A percentile compares a stretch with the other conserved stretches of the same genome.
Evolutionary conservation across 805 yeast genomes (phyloP).

Genomic region (Metschnikowia cubensis): DNA sequence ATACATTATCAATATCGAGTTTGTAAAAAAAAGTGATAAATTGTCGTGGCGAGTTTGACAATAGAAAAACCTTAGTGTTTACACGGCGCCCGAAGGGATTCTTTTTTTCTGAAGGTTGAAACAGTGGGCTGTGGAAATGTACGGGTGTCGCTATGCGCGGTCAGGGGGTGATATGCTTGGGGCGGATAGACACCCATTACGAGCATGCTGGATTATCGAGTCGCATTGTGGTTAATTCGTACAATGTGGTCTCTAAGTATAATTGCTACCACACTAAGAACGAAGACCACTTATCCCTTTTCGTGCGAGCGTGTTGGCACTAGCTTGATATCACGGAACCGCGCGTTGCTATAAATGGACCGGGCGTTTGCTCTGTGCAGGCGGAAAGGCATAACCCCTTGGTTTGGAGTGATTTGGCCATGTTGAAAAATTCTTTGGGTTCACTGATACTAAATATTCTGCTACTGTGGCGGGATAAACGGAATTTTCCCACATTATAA

Average conservation of each 20-base stretch:
- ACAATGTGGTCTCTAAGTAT: not conserved
- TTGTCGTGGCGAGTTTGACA: conserved; percentile 1
- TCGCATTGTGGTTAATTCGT: not conserved
- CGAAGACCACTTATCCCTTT: not conserved
- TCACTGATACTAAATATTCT: too few relatives aligned
- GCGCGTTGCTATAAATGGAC: conserved; percentile 3
- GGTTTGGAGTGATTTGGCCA: not conserved
- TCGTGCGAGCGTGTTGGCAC: not conserved
- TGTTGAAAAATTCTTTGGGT: not conserved
- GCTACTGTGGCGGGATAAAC: not conserved
- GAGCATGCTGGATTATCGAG: not conserved
- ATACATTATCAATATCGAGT: not conserved
- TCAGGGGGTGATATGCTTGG: conserved; percentile 11
- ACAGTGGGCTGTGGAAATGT: conserved; percentile 16
- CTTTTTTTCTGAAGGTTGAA: conserved; percentile 14
- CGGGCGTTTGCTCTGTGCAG: not conserved
- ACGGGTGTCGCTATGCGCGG: conserved; percentile 14
- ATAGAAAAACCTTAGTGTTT: conserved; percentile 7
- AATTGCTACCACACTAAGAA: not conserved
- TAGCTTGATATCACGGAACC: not conserved
- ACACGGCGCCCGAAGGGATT: conserved; percentile 5
- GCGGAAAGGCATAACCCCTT: not conserved
- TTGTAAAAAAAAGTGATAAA: conserved; percentile 1
- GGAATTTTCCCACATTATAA: not conserved
- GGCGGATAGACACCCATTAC: not conserved